Base-by-base conservation (phyloP, 305 asterid genomes). In the Plantago lanceolata region DNA sequence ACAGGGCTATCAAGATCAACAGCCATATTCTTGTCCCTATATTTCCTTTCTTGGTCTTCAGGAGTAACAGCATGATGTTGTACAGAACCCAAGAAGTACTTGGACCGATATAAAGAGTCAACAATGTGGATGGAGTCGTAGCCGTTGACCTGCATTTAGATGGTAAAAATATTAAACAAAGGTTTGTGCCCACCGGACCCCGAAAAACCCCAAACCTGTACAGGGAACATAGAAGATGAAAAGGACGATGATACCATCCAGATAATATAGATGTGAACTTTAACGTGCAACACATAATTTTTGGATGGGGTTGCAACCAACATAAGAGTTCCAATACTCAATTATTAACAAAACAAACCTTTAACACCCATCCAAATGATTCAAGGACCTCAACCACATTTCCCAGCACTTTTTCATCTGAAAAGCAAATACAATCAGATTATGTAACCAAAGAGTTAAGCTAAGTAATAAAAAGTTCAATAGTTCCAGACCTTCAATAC, bases 61-160 rank as follows among this genome's bases (percentile, higher is more conserved):
- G 18, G 73, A 49, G 20, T 68, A 74, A 66, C 63, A 66, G 47
- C 62, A 40, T 71, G 57, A 57, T 40, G 70, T 67, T 71, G 76
- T 48, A 73, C 71, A 48, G 89, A 68, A 64, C 83, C 81, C 85
- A 93, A 78, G 80, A 84, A 84, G 68, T 93, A 85, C 83, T 93
- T 93, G 75, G 97, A 80, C 33, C 81, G 82, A 75, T 87, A 87
- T 53, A 93, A 75, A 61, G 84, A 78, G 75, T 87, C 96, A 63
- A 87, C 90, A 76, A 93, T 74, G 53, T 70, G 97, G 68, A 87
- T 28, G 58, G 87, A 81, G 74, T 93, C 84, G 66, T 73, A 93
- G 48, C 90, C 84, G 74, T 77, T 85, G 71, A 93, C 99, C 99
- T 89, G 84, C 44, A 70, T 64, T 67, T 24, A 66, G 63, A 66